Conservation (phyloP, 495 filamentous ascomycete genomes). For the Penicillium salamii region DNA sequence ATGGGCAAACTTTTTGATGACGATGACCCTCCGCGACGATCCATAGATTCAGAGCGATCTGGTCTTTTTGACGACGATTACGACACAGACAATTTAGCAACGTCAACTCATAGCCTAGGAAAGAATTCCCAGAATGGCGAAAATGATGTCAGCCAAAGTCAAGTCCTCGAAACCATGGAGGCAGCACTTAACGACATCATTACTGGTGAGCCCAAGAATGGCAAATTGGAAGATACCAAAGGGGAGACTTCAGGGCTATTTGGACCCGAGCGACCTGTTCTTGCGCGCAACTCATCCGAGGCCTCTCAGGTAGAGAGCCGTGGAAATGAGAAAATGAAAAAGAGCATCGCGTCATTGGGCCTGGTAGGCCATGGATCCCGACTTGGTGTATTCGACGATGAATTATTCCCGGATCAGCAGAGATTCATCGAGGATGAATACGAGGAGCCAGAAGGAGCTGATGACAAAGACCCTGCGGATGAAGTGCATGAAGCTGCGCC, state of each 20-base stretch:
- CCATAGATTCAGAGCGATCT: conserved; percentile 55
- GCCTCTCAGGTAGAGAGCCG: conserved; percentile 35
- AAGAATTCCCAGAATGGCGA: conserved; percentile 51
- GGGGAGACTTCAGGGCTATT: conserved; percentile 34
- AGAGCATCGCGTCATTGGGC: conserved; percentile 86
- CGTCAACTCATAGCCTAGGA: conserved; percentile 57
- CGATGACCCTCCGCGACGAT: conserved; percentile 50
- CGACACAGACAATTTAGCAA: conserved; percentile 60
- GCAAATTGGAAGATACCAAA: conserved; percentile 61
- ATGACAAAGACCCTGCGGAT: conserved; percentile 65
- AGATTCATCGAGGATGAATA: conserved; percentile 83
- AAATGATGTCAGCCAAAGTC: conserved; percentile 40
- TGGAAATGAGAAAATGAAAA: conserved; percentile 59
- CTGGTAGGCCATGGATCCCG: conserved; percentile 77
- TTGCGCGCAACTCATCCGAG: conserved; percentile 59
- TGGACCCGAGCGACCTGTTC: conserved; percentile 46
- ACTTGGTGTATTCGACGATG: conserved; percentile 90
- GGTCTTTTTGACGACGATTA: conserved; percentile 65
- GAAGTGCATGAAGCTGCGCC: conserved; percentile 93
- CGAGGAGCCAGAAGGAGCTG: conserved; percentile 62
- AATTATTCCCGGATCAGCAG: conserved; percentile 89
- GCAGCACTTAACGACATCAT: conserved; percentile 93
- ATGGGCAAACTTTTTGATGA: conserved; percentile 43
- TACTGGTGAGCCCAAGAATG: conserved; percentile 66
- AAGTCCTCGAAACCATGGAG: conserved; percentile 89